These are phyloP conservation scores for Sugiyamaella japonica DNA, from an alignment of 1,139 yeast genomes.

Conservation along the genomic window DNA sequence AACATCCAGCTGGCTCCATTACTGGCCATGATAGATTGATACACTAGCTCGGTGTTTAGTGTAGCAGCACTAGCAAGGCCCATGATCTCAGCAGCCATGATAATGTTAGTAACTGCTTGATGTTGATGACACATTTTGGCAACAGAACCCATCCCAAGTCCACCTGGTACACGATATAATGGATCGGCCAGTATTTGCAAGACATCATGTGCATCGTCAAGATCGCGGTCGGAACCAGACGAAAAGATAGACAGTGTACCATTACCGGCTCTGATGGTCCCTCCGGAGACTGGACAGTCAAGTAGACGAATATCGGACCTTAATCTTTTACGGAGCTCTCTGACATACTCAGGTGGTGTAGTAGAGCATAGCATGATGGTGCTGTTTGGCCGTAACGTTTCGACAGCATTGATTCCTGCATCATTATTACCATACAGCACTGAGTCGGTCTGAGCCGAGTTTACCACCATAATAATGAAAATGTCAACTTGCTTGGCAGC, in stretches of 20 bases:
- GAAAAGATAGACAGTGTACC: conserved; percentile 21
- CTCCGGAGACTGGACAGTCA: conserved; percentile 22
- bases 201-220: conserved; percentile 13
- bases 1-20: conserved; percentile 22
- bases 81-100: conserved; percentile 20
- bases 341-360: conserved; percentile 20
- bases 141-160: conserved; percentile 21
- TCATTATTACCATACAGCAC: conserved; percentile 14
- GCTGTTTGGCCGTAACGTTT: conserved; percentile 7
- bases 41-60: conserved; percentile 16
- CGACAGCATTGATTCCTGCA: conserved; percentile 12
- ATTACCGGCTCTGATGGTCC: conserved; percentile 20
- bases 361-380: conserved; percentile 20
- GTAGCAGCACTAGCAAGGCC: conserved; percentile 18
- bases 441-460: conserved; percentile 19
- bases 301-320: conserved; percentile 18
- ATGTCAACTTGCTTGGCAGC: conserved; percentile 18
- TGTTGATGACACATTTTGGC: conserved; percentile 24
- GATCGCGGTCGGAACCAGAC: conserved; percentile 18
- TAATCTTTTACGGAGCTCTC: conserved; percentile 10
- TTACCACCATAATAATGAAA: conserved; percentile 21
- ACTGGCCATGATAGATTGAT: conserved; percentile 14
- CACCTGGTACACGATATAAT: conserved; percentile 21
- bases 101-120: conserved; percentile 22
- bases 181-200: conserved; percentile 17